Base-by-base conservation (phyloP, 179 eudicot species). In the Corrigiola litoralis region DNA sequence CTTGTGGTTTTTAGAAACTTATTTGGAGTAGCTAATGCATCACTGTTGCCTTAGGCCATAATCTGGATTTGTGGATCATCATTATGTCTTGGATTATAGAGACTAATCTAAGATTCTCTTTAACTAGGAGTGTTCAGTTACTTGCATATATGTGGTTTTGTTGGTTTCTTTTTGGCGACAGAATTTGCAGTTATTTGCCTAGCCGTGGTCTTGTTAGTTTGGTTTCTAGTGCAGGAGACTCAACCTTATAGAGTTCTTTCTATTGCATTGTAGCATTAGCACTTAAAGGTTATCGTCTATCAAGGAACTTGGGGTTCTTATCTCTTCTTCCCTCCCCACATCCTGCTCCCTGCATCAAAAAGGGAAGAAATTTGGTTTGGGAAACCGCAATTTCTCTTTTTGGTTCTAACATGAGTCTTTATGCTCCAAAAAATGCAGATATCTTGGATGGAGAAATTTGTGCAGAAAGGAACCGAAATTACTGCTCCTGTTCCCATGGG, bases 381-480 rank as follows among this genome's bases (percentile, higher is more conserved):
- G 6, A 36, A 14, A 37, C 4, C 63, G 2, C 41, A 33, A 8
- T 66, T 59, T 20, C 9, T 42, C 11, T 68, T 52, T 16, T 48
- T 13, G 32, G 52, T 64, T 61, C 62, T 79, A 50, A 72, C 62
- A 27, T 11, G 41, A 20, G 31, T 47, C 45, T 38, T 42, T 48
- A 59, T 53, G 46, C 29, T 36, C 45, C 47, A 21, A 24, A 58
- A 46, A 52, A 46, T 73, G 81, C 91, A 94, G 99, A 94, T 94
- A 79, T 90, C 99, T 25, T 94, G 99, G 99, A 94, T 94, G 99
- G 96, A 90, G 66, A 94, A 91, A 65, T 94, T 94, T 86, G 92
- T 94, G 63, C 89, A 69, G 56, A 90, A 83, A 80, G 97, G 97
- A 74, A 94, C 84, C 76, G 89, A 84, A 72, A 94, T 94, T 54